Percentiles rank a stretch among this genome's conserved stretches.
phyloP scores from a whole-genome alignment of 2,329 filamentous ascomycete genomes.

The Colletotrichum ledebouriae region DNA sequence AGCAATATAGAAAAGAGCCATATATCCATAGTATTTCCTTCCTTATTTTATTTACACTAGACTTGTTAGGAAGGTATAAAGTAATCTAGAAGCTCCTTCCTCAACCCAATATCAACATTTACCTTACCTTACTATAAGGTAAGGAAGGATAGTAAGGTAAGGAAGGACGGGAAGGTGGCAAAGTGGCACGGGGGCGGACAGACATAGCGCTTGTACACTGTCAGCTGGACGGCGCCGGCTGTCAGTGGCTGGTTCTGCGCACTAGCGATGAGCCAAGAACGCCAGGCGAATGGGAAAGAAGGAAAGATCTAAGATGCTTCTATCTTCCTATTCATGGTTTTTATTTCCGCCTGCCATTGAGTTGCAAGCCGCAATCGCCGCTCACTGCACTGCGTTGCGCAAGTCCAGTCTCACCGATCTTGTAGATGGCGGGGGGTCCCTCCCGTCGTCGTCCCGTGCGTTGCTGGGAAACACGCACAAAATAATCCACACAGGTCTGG shows the following conservation, averaged over 20 bases:
- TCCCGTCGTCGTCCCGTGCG: conserved; percentile 29
- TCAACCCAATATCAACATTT: too few relatives aligned
- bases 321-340: too few relatives aligned
- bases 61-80: too few relatives aligned
- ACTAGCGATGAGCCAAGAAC: conserved; percentile 16
- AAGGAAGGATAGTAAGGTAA: neutral
- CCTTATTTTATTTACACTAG: too few relatives aligned
- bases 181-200: conserved; percentile 19
- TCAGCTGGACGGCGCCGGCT: conserved; percentile 27
- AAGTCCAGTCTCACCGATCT: conserved; percentile 4
- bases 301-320: neutral
- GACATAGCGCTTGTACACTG: conserved; percentile 32
- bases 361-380: neutral
- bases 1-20: too few relatives aligned
- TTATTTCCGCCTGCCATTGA: neutral
- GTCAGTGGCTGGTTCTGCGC: conserved; percentile 22
- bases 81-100: too few relatives aligned
- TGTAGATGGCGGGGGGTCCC: neutral
- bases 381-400: conserved; percentile 1
- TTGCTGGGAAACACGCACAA: conserved; percentile 39
- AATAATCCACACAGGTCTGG: conserved; percentile 23
- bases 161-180: conserved; percentile 30
- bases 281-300: conserved; percentile 13
- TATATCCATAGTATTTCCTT: too few relatives aligned
- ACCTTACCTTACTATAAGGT: too few relatives aligned